Evolutionary conservation across 2,329 filamentous ascomycete genomes (phyloP).

Genomic region (Clarireedia monteithiana): DNA sequence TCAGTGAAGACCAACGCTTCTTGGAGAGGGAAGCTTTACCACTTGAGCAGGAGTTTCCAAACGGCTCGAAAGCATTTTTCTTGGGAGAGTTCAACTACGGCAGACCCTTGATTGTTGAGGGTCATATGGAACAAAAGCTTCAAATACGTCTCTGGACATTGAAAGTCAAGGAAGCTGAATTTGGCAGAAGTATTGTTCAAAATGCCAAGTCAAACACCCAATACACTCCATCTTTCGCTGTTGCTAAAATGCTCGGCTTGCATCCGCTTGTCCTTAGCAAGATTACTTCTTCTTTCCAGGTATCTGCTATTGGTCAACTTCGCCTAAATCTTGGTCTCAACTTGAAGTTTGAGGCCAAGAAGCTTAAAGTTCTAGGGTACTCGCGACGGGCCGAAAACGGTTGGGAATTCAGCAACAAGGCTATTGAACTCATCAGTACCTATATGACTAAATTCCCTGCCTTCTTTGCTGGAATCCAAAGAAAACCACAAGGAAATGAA

Average conservation of each 20-base stretch:
- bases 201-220: slow-evolving; percentile 62
- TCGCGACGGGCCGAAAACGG: slow-evolving; percentile 78
- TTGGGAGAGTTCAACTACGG: slow-evolving; percentile 91
- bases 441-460: slow-evolving; percentile 95
- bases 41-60: slow-evolving; percentile 85
- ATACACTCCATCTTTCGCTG: slow-evolving; percentile 82
- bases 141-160: slow-evolving; percentile 70
- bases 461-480: slow-evolving; percentile 83
- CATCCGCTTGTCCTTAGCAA: slow-evolving; percentile 88
- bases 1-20: slow-evolving; percentile 89
- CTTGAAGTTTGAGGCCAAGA: slow-evolving; percentile 92
- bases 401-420: slow-evolving; percentile 91
- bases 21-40: slow-evolving; percentile 82
- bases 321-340: slow-evolving; percentile 90
- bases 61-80: slow-evolving; percentile 80
- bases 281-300: slow-evolving; percentile 88
- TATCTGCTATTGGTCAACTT: slow-evolving; percentile 65
- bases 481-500: slow-evolving; percentile 77
- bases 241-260: slow-evolving; percentile 72
- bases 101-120: slow-evolving; percentile 74
- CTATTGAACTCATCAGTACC: slow-evolving; percentile 69
- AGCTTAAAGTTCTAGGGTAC: slow-evolving; percentile 92
- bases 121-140: slow-evolving; percentile 66
- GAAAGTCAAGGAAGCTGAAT: slow-evolving; percentile 70
- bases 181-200: slow-evolving; percentile 65